Conservation (phyloP, 306 rosid species). For the Sphenostylis stenocarpa region DNA sequence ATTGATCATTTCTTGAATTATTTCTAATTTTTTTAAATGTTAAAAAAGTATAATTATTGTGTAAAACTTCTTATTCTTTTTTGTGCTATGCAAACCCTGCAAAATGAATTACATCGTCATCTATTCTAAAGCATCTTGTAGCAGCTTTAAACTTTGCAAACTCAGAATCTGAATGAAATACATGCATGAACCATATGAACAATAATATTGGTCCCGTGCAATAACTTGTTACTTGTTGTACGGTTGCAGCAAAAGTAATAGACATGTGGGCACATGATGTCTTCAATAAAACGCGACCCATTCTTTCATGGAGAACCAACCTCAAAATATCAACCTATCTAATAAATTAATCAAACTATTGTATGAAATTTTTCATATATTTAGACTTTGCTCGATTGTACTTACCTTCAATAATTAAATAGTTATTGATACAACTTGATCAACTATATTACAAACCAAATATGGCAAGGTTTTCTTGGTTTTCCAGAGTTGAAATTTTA, state of each 20-base stretch:
- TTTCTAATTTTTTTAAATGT: no score
- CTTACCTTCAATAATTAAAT: conserved; percentile 12
- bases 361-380: no score
- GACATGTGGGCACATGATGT: conserved; percentile 6
- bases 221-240: background rate
- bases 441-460: background rate
- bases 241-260: background rate
- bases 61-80: background rate
- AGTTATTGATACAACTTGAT: conserved; percentile 27
- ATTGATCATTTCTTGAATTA: no score
- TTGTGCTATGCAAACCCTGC: background rate
- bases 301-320: conserved; percentile 1
- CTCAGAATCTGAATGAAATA: background rate
- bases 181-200: background rate
- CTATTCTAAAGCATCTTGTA: background rate
- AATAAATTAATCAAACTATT: background rate
- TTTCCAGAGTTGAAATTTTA: no score
- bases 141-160: background rate
- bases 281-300: background rate
- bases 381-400: background rate
- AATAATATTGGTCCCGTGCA: conserved; percentile 15
- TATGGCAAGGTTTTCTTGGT: no score
- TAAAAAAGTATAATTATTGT: no score
- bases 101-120: background rate
- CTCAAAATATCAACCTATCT: background rate